Evolutionary conservation across 2,329 filamentous ascomycete species (phyloP).

Genomic region (Sclerotinia minor): DNA sequence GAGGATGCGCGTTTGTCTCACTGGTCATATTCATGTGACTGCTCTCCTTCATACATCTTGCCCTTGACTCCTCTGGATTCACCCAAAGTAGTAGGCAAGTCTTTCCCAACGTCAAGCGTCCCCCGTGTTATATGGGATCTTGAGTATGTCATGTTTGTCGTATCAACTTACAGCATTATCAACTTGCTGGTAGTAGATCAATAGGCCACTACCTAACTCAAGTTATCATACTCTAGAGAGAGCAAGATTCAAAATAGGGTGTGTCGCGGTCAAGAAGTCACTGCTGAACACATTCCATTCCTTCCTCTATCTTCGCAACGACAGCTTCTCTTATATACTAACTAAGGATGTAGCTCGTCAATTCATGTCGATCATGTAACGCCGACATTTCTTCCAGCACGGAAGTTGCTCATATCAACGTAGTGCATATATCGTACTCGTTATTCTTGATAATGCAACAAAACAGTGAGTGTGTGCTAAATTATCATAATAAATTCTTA

Average conservation of each 20-base stretch:
- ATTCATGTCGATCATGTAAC: neutral
- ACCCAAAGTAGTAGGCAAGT: neutral
- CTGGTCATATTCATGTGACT: neutral
- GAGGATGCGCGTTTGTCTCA: neutral
- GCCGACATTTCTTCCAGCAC: too few relatives aligned
- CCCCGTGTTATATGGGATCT: neutral
- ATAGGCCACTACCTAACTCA: too few relatives aligned
- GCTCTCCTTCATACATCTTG: neutral
- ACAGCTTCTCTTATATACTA: neutral
- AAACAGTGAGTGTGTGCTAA: neutral
- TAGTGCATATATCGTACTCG: too few relatives aligned
- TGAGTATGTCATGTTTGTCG: neutral
- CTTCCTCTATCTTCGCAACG: neutral
- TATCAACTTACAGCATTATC: neutral
- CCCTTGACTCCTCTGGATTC: neutral
- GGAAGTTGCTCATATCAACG: neutral
- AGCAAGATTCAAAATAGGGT: neutral
- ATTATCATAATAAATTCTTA: neutral
- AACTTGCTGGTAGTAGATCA: too few relatives aligned
- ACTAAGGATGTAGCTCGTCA: neutral
- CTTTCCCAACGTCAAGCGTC: neutral
- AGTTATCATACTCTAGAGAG: neutral
- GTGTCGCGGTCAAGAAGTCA: neutral
- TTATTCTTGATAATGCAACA: too few relatives aligned
- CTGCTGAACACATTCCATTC: neutral